These are phyloP conservation scores for Paraleonurus japonicus DNA, from an alignment of 257 asterid species.

Conservation along the genomic window DNA sequence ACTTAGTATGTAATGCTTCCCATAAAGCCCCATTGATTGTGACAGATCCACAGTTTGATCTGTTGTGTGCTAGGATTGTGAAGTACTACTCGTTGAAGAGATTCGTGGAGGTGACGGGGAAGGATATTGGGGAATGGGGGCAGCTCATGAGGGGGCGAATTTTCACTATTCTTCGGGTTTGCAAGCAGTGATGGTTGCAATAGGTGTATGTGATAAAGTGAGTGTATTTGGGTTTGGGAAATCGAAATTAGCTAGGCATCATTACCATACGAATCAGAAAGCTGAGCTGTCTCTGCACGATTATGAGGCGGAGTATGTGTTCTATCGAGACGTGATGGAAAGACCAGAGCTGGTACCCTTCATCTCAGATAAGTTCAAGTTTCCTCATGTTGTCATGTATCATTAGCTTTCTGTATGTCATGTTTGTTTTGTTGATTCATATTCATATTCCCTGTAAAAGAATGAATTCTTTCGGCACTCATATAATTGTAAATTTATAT, in stretches of 20 bases:
- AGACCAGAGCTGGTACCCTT: conserved; percentile 66
- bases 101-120: conserved; percentile 51
- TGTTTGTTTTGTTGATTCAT: background rate
- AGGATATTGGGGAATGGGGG: conserved; percentile 57
- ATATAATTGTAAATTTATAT: background rate
- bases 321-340: conserved; percentile 61
- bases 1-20: conserved; percentile 72
- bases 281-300: conserved; percentile 83
- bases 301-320: conserved; percentile 89
- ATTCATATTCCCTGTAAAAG: background rate
- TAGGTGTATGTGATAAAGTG: conserved; percentile 86
- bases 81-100: conserved; percentile 80
- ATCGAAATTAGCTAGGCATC: conserved; percentile 65
- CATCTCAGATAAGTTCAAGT: conserved; percentile 61
- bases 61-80: conserved; percentile 66
- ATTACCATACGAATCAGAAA: conserved; percentile 87
- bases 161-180: conserved; percentile 97
- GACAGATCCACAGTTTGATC: conserved; percentile 76
- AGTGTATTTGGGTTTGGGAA: conserved; percentile 88
- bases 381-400: conserved; percentile 64
- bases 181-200: conserved; percentile 87
- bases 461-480: background rate
- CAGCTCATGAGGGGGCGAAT: conserved; percentile 62
- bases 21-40: conserved; percentile 61
- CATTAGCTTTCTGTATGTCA: conserved; percentile 35